Conservation (phyloP, 2,329 filamentous ascomycete species). For the Cytospora mali region DNA sequence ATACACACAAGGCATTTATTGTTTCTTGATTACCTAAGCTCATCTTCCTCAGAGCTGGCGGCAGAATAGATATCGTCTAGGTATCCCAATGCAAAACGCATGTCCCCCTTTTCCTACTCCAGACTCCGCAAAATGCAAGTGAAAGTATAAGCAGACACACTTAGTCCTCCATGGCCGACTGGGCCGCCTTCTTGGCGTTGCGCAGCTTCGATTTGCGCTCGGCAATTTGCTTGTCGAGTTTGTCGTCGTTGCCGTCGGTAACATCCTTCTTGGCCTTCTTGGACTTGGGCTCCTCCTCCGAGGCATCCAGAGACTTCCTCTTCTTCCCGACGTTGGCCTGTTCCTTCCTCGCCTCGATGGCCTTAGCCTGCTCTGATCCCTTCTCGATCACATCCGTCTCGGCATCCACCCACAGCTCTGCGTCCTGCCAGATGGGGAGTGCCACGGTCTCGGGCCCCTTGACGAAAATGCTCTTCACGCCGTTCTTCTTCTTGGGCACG, state of each 20-base stretch:
- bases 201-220: constrained; percentile 59
- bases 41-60: background rate
- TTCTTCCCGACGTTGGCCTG: constrained; percentile 68
- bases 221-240: constrained; percentile 61
- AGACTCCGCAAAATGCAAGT: constrained; percentile 28
- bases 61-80: background rate
- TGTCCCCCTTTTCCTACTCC: constrained; percentile 14
- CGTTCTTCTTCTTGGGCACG: constrained; percentile 84
- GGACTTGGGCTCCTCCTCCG: constrained; percentile 32
- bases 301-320: constrained; percentile 53
- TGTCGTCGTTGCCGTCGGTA: constrained; percentile 52
- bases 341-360: constrained; percentile 43
- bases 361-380: constrained; percentile 51
- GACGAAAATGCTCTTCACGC: constrained; percentile 81
- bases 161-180: constrained; percentile 52
- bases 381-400: constrained; percentile 70
- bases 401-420: constrained; percentile 86
- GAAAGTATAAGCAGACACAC: constrained; percentile 22
- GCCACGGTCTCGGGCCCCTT: constrained; percentile 88
- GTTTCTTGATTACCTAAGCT: background rate
- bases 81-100: constrained; percentile 6
- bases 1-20: background rate
- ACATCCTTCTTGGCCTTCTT: constrained; percentile 34
- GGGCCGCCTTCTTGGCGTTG: constrained; percentile 62
- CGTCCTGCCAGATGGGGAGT: constrained; percentile 91